phyloP scores from a whole-genome alignment of 2,329 filamentous ascomycete genomes.

The Chaetomiaceae sp. region DNA sequence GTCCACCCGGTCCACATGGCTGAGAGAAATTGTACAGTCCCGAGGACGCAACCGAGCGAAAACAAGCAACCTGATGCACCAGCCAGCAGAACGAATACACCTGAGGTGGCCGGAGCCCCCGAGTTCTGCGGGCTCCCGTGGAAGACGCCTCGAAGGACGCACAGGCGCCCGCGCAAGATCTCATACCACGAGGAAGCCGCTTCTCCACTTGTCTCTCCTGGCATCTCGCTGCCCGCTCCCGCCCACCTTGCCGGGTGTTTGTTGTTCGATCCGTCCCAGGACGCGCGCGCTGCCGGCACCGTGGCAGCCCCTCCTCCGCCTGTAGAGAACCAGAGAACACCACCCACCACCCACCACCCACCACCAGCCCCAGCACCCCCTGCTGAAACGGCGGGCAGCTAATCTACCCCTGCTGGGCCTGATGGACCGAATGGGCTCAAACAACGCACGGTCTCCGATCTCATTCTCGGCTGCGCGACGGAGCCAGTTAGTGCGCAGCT shows the following conservation, averaged over 20 bases:
- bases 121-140: slow-evolving; percentile 5
- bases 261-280: slow-evolving; percentile 8
- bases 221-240: slow-evolving; percentile 9
- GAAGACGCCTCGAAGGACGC: slow-evolving; percentile 17
- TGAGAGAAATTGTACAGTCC: neutral
- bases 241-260: slow-evolving; percentile 8
- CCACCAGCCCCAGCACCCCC: too few relatives aligned
- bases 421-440: slow-evolving; percentile 8
- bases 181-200: slow-evolving; percentile 1
- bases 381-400: slow-evolving; percentile 23
- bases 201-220: slow-evolving; percentile 15
- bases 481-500: too few relatives aligned
- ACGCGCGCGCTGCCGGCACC: too few relatives aligned
- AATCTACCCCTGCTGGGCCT: slow-evolving; percentile 17
- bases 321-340: too few relatives aligned
- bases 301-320: slow-evolving; percentile 20
- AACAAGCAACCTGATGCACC: slow-evolving; percentile 3
- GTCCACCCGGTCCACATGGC: neutral
- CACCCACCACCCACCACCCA: too few relatives aligned
- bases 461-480: slow-evolving; percentile 9
- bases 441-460: slow-evolving; percentile 23
- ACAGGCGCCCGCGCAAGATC: slow-evolving; percentile 4
- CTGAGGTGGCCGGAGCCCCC: neutral
- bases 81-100: neutral
- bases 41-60: neutral